Evolutionary conservation across 2,329 filamentous ascomycete species (phyloP).

Genomic region (Monilinia aucupariae): DNA sequence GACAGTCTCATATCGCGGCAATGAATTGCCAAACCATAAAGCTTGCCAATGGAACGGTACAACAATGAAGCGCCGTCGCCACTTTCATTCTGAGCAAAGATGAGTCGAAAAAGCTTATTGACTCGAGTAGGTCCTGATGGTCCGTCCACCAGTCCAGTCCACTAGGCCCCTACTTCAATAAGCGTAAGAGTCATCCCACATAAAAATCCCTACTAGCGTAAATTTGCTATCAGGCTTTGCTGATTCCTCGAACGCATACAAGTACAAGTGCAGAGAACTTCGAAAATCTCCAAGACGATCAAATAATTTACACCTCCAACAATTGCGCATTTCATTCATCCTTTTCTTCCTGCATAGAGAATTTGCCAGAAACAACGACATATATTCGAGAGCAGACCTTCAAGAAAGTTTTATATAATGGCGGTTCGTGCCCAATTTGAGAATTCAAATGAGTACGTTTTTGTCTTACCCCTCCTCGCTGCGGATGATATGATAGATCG

Average conservation of each 20-base stretch:
- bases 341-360: background rate
- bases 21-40: too few species aligned
- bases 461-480: constrained; percentile 20
- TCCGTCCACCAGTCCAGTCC: too few species aligned
- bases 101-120: constrained; percentile 8
- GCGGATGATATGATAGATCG: background rate
- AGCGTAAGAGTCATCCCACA: constrained; percentile 11
- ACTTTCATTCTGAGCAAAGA: constrained; percentile 9
- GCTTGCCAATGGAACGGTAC: too few species aligned
- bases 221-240: constrained; percentile 3
- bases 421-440: constrained; percentile 73
- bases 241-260: background rate
- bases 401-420: constrained; percentile 43
- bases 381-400: background rate
- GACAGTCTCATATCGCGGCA: too few species aligned
- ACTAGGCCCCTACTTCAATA: too few species aligned
- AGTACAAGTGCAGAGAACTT: constrained; percentile 11
- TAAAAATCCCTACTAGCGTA: constrained; percentile 10
- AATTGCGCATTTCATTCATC: background rate
- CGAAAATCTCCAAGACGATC: constrained; percentile 9
- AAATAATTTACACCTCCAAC: constrained; percentile 1
- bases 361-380: background rate
- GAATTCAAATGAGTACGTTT: constrained; percentile 80
- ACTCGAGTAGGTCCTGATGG: too few species aligned
- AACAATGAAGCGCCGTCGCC: too few species aligned